phyloP scores from a whole-genome alignment of 805 yeast species.

The Blastobotrys terrestris region DNA sequence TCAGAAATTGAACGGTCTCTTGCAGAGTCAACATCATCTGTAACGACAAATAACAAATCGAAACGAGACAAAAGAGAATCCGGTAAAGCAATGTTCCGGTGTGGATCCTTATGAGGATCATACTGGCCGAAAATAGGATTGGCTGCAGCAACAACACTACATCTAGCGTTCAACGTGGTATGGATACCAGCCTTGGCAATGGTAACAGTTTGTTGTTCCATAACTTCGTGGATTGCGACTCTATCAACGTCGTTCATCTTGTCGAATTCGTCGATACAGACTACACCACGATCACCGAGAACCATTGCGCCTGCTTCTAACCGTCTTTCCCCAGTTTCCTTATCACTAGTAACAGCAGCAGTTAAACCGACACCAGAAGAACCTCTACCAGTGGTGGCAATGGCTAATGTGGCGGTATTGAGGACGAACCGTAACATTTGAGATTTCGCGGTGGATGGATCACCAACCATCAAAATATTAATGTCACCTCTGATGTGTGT shows the following conservation, averaged over 20 bases:
- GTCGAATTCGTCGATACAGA: slow-evolving; percentile 98
- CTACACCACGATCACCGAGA: slow-evolving; percentile 92
- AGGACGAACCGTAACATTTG: slow-evolving; percentile 91
- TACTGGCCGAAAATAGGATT: slow-evolving; percentile 96
- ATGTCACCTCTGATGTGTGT: slow-evolving; percentile 98
- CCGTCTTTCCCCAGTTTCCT: slow-evolving; percentile 94
- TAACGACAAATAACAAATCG: slow-evolving; percentile 89
- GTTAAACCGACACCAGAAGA: slow-evolving; percentile 99
- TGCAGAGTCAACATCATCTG: slow-evolving; percentile 84
- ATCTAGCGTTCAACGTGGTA: slow-evolving; percentile 91
- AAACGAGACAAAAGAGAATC: slow-evolving; percentile 96
- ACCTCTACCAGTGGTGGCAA: slow-evolving; percentile 98
- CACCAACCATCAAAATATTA: slow-evolving; percentile 94
- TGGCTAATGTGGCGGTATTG: slow-evolving; percentile 91
- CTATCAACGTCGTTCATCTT: slow-evolving; percentile 96
- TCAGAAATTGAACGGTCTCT: slow-evolving; percentile 86
- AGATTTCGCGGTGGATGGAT: slow-evolving; percentile 97
- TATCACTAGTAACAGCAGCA: slow-evolving; percentile 95
- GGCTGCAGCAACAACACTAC: slow-evolving; percentile 96
- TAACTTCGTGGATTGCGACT: slow-evolving; percentile 98
- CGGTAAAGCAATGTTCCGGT: slow-evolving; percentile 92
- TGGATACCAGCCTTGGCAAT: slow-evolving; percentile 98
- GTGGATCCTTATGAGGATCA: slow-evolving; percentile 93
- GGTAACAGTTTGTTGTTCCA: slow-evolving; percentile 99
- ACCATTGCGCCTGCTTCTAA: slow-evolving; percentile 99